Percentiles rank a stretch among this genome's conserved stretches.
phyloP scores from a whole-genome alignment of 164 flowering plant species.

The Chimonanthus praecox region DNA sequence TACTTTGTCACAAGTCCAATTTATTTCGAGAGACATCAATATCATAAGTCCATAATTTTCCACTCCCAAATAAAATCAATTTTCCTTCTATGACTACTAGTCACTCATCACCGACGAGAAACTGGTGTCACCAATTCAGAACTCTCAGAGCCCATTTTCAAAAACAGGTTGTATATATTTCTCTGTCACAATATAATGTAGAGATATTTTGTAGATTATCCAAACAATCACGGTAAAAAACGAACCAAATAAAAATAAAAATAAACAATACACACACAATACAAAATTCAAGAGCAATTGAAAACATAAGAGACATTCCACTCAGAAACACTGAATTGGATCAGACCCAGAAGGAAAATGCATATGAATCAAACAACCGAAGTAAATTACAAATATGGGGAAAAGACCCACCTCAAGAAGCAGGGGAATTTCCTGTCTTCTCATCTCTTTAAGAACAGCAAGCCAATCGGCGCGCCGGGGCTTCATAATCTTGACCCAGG shows the following conservation, averaged over 20 bases:
- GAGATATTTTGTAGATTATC: background rate
- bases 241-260: background rate
- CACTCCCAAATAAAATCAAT: too few species aligned
- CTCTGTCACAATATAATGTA: too few species aligned
- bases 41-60: too few species aligned
- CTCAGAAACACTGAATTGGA: background rate
- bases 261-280: too few species aligned
- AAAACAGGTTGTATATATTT: too few species aligned
- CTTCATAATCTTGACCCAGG: slow-evolving; percentile 81
- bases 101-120: too few species aligned
- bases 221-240: background rate
- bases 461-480: slow-evolving; percentile 92
- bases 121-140: too few species aligned
- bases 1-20: too few species aligned
- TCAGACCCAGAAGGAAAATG: background rate
- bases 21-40: too few species aligned
- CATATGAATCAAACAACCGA: background rate
- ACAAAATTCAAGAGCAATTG: background rate
- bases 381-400: background rate
- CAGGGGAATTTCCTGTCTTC: slow-evolving; percentile 45
- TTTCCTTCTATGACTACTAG: too few species aligned
- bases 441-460: slow-evolving; percentile 59
- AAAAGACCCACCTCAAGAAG: slow-evolving; percentile 45
- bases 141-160: too few species aligned
- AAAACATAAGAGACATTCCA: background rate